These are phyloP conservation scores for Corchorus olitorius DNA, from an alignment of 345 rosid genomes.

Conservation along the genomic window DNA sequence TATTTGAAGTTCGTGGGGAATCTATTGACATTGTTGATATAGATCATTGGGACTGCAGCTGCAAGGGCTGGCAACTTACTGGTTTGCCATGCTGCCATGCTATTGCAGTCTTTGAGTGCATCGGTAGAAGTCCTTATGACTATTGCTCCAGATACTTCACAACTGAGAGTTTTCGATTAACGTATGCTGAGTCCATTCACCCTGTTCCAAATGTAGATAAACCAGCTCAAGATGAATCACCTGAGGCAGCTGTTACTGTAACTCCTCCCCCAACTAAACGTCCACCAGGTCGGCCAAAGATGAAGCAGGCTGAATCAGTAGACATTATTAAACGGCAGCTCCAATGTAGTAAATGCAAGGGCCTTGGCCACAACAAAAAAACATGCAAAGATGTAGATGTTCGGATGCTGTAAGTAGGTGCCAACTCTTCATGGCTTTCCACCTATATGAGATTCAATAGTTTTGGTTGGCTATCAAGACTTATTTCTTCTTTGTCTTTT, in stretches of 20 bases:
- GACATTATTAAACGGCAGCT: slow-evolving; percentile 81
- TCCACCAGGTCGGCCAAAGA: slow-evolving; percentile 82
- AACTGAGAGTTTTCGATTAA: slow-evolving; percentile 49
- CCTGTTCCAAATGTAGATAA: slow-evolving; percentile 81
- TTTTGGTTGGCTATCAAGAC: slow-evolving; percentile 16
- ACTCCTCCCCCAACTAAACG: slow-evolving; percentile 91
- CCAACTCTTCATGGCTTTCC: slow-evolving; percentile 24
- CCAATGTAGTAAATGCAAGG: slow-evolving; percentile 98
- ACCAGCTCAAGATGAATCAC: slow-evolving; percentile 45
- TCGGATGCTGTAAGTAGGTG: slow-evolving; percentile 30
- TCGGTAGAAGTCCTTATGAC: slow-evolving; percentile 68
- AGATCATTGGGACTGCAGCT: slow-evolving; percentile 73
- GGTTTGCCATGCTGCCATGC: slow-evolving; percentile 92
- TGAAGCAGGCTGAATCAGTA: slow-evolving; percentile 58
- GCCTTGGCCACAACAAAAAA: slow-evolving; percentile 92
- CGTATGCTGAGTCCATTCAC: slow-evolving; percentile 69
- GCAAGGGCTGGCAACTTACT: slow-evolving; percentile 72
- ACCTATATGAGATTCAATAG: slow-evolving; percentile 13
- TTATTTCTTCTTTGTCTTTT: neutral
- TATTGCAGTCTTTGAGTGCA: slow-evolving; percentile 59
- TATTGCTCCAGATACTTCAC: slow-evolving; percentile 76
- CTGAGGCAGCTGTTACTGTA: slow-evolving; percentile 47
- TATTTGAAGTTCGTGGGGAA: slow-evolving; percentile 75
- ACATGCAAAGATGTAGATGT: slow-evolving; percentile 64
- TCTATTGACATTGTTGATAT: slow-evolving; percentile 59